Percentiles rank a stretch among this genome's conserved stretches.
Conservation (phyloP, 2,329 filamentous ascomycete genomes). For the Aspergillus novoparasiticus region DNA sequence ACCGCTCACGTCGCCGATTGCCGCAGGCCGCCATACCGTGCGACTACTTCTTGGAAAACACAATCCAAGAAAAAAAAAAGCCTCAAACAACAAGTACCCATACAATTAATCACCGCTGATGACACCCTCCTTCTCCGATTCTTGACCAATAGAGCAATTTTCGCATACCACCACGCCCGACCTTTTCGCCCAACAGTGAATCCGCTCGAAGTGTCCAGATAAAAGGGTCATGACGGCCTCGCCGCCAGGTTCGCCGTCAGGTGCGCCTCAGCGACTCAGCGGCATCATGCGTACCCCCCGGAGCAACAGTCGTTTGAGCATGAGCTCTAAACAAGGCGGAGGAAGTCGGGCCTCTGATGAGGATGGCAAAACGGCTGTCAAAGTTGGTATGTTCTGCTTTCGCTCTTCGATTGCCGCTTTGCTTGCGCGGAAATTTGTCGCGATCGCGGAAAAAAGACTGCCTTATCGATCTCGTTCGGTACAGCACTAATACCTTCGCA, state of each 20-base stretch:
- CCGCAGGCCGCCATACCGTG: constrained; percentile 25
- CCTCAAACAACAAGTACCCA: neutral
- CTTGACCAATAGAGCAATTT: constrained; percentile 14
- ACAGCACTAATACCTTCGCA: constrained; percentile 43
- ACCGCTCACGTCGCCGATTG: constrained; percentile 21
- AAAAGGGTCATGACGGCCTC: constrained; percentile 63
- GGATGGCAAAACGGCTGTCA: constrained; percentile 86
- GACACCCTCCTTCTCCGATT: constrained; percentile 16
- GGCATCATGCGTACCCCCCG: constrained; percentile 75
- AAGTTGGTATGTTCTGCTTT: constrained; percentile 75
- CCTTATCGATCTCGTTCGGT: neutral
- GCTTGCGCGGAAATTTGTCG: neutral
- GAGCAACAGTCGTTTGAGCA: constrained; percentile 84
- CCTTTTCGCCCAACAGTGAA: constrained; percentile 12
- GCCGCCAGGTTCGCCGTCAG: constrained; percentile 68
- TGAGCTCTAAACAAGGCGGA: constrained; percentile 70
- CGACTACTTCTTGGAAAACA: constrained; percentile 13
- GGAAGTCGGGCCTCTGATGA: constrained; percentile 87
- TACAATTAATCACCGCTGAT: constrained; percentile 17
- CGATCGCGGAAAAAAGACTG: constrained; percentile 6
- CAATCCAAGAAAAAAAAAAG: neutral
- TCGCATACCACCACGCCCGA: constrained; percentile 8
- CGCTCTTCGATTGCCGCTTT: neutral
- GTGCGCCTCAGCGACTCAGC: constrained; percentile 69
- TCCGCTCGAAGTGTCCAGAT: constrained; percentile 9